Percentiles rank a stretch among this genome's conserved stretches.
Evolutionary conservation across 192 early-diverging fungal species (phyloP).

Genomic region (Geranomyces variabilis): DNA sequence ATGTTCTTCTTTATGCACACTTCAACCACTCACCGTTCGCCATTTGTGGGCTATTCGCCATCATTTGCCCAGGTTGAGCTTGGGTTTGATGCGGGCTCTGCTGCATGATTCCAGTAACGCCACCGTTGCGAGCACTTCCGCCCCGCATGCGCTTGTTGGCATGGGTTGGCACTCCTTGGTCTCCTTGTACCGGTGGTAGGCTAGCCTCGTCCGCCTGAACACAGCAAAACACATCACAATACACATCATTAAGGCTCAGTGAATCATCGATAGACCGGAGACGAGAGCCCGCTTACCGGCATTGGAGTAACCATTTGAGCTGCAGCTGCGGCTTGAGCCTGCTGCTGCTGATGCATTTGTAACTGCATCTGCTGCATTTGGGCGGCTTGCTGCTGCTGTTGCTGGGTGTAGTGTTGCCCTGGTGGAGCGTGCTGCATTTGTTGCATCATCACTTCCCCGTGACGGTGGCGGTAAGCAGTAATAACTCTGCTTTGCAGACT

Average conservation of each 20-base stretch:
- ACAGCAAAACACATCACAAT: not conserved
- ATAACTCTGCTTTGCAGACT: not conserved
- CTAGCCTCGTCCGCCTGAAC: not conserved
- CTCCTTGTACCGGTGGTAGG: not conserved
- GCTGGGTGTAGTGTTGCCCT: not conserved
- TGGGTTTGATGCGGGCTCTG: slow-evolving; percentile 7
- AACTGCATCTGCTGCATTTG: not conserved
- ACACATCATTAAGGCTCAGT: too few species aligned
- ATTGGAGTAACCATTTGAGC: not conserved
- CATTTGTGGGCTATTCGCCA: not conserved
- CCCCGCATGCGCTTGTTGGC: not conserved
- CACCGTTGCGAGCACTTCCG: too few species aligned
- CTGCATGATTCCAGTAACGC: not conserved
- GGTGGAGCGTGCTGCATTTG: not conserved
- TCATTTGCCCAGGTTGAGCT: slow-evolving; percentile 1
- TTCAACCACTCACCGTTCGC: not conserved
- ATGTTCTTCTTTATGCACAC: too few species aligned
- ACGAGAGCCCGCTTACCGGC: not conserved
- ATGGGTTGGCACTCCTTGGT: not conserved
- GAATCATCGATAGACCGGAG: too few species aligned
- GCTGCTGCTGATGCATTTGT: slow-evolving; percentile 7
- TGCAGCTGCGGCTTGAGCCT: slow-evolving; percentile 1
- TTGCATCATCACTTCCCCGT: not conserved
- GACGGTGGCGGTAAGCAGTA: not conserved
- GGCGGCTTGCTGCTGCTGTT: not conserved